phyloP scores from a whole-genome alignment of 306 rosid species.

The Astragalus membranaceus region DNA sequence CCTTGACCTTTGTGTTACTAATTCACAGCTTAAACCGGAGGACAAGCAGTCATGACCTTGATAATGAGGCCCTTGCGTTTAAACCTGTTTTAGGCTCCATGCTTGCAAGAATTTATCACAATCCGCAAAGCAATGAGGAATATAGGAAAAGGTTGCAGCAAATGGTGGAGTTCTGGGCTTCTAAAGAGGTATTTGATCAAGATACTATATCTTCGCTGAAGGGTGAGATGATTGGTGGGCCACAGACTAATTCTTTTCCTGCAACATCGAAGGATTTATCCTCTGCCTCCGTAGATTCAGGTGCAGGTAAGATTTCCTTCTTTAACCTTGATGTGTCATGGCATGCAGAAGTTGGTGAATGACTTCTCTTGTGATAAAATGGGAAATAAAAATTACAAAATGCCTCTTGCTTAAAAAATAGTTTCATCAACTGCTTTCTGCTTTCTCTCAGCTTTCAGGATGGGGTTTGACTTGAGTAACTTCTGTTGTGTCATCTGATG shows the following conservation, averaged over 20 bases:
- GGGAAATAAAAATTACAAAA: neutral
- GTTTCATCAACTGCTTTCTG: neutral
- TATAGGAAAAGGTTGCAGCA: constrained; percentile 74
- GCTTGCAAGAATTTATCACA: constrained; percentile 90
- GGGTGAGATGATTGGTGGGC: constrained; percentile 80
- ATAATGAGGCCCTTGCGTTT: constrained; percentile 82
- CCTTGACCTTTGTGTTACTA: constrained; percentile 21
- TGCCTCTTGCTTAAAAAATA: neutral
- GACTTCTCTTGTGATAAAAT: neutral
- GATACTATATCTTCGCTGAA: constrained; percentile 60
- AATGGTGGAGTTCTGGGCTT: constrained; percentile 91
- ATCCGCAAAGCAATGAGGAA: constrained; percentile 88
- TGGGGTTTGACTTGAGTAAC: neutral
- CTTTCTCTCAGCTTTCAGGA: constrained; percentile 8
- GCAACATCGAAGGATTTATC: constrained; percentile 54
- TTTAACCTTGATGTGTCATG: neutral
- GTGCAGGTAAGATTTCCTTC: constrained; percentile 43
- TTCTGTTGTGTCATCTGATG: neutral
- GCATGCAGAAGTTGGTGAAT: constrained; percentile 6
- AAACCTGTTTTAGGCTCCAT: constrained; percentile 83
- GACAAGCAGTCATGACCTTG: constrained; percentile 47
- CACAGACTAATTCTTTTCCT: constrained; percentile 46
- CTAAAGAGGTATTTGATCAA: constrained; percentile 74
- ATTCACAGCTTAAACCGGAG: constrained; percentile 64
- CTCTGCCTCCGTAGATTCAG: constrained; percentile 48